phyloP scores from a whole-genome alignment of 306 rosid genomes.

The Acacia confusa region DNA sequence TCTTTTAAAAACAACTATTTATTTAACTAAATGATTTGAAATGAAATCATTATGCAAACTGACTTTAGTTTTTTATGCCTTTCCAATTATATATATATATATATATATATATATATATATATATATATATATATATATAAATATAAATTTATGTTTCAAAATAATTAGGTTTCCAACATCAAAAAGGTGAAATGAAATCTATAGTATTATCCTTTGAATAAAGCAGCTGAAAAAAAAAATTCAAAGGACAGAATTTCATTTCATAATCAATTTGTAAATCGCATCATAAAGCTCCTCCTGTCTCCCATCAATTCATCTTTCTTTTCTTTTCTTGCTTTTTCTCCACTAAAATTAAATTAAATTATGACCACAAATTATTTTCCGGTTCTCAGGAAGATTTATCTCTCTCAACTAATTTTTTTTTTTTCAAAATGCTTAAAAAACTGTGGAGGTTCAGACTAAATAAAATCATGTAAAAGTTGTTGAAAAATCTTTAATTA shows the following conservation, averaged over 20 bases:
- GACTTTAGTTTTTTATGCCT: constrained; percentile 20
- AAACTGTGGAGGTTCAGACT: neutral
- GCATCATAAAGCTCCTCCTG: constrained; percentile 36
- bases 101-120: neutral
- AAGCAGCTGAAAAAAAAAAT: constrained; percentile 35
- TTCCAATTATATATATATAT: neutral
- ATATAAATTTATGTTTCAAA: neutral
- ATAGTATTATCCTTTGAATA: constrained; percentile 2
- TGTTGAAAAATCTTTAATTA: neutral
- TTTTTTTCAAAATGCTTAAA: neutral
- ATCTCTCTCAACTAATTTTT: neutral
- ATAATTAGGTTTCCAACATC: neutral
- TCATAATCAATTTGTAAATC: constrained; percentile 33
- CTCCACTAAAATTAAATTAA: neutral
- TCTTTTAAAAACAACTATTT: neutral
- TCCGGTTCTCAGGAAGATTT: neutral
- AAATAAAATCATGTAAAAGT: neutral
- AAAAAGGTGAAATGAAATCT: neutral
- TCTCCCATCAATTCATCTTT: constrained; percentile 19
- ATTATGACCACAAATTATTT: neutral
- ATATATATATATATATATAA: too few relatives aligned
- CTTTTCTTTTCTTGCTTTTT: constrained; percentile 3
- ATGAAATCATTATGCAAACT: constrained; percentile 10
- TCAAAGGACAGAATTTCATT: constrained; percentile 32
- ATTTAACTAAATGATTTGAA: neutral